Conservation (phyloP, 257 asterid genomes). For the Verbascum thapsus region DNA sequence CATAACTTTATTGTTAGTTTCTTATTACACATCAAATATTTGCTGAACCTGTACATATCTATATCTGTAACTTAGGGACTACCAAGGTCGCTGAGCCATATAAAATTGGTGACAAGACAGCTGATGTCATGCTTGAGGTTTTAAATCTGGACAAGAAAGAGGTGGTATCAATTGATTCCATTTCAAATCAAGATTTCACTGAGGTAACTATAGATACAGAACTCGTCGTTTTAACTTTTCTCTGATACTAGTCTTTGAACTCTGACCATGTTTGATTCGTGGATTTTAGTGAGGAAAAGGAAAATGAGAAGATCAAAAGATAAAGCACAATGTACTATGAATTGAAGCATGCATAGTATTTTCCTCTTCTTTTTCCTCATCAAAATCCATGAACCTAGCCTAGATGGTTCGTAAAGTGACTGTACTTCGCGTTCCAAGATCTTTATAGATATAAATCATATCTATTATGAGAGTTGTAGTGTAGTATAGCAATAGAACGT, state of each 20-base stretch:
- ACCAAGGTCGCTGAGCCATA: slow-evolving; percentile 66
- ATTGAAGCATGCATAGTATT: no score
- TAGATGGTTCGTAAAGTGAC: slow-evolving; percentile 10
- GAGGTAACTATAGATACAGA: slow-evolving; percentile 55
- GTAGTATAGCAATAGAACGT: background rate
- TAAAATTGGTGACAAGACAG: slow-evolving; percentile 69
- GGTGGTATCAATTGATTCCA: slow-evolving; percentile 61
- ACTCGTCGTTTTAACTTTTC: slow-evolving; percentile 20
- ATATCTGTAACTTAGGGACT: slow-evolving; percentile 56
- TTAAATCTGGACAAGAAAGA: slow-evolving; percentile 80
- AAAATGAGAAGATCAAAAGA: no score
- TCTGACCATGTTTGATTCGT: no score
- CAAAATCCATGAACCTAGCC: no score
- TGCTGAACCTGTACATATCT: slow-evolving; percentile 10
- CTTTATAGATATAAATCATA: slow-evolving; percentile 9
- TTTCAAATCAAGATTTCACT: slow-evolving; percentile 81
- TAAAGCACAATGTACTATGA: no score
- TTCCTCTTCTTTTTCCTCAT: no score
- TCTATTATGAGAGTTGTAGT: slow-evolving; percentile 2
- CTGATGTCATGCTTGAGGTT: slow-evolving; percentile 83
- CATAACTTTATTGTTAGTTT: background rate
- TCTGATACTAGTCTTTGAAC: no score
- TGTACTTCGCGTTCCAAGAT: no score
- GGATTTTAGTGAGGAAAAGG: no score
- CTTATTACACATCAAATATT: slow-evolving; percentile 6